Evolutionary conservation across 495 filamentous ascomycete species (phyloP).

Genomic region (Pseudoneurospora amorphoporcata): DNA sequence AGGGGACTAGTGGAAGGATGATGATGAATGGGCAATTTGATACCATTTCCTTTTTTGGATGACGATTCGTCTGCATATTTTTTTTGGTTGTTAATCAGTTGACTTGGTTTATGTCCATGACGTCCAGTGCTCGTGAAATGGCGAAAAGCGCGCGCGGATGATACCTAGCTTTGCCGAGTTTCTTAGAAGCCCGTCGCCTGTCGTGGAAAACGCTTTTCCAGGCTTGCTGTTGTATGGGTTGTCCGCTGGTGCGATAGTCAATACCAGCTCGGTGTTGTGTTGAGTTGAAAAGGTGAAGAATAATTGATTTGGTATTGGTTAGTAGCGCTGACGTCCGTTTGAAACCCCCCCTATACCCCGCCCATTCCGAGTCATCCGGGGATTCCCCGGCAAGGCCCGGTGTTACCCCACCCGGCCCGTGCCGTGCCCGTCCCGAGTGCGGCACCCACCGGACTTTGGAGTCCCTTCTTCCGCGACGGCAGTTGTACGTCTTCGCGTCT

Average conservation of each 20-base stretch:
- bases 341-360: not conserved
- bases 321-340: not conserved
- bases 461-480: not conserved
- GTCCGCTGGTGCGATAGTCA: no score
- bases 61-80: not conserved
- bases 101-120: not conserved
- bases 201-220: no score
- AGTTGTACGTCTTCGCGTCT: not conserved
- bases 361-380: not conserved
- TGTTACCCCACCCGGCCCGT: not conserved
- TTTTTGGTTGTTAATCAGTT: not conserved
- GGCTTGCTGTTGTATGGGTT: no score
- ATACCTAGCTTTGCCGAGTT: not conserved
- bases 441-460: not conserved
- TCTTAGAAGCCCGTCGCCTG: not conserved
- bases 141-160: not conserved
- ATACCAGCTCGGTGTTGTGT: not conserved
- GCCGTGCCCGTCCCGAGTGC: not conserved
- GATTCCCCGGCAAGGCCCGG: not conserved
- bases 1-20: no score
- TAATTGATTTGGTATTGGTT: not conserved
- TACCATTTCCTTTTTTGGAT: not conserved
- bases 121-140: not conserved
- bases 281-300: not conserved
- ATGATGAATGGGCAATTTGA: no score